phyloP scores from a whole-genome alignment of 73 alveolate genomes.

The Durusdinium trenchii region DNA sequence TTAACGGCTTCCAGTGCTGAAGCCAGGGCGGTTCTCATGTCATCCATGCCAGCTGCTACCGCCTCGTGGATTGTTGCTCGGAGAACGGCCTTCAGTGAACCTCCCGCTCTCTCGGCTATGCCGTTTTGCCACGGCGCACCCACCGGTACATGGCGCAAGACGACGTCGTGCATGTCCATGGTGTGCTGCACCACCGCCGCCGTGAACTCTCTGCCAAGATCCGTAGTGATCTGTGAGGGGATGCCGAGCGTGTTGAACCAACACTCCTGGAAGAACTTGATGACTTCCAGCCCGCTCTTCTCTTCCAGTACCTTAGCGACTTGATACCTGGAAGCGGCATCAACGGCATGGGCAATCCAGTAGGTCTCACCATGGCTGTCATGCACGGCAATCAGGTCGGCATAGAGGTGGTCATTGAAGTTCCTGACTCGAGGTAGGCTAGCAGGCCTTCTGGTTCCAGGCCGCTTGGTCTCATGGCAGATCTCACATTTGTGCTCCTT shows the following conservation, averaged over 20 bases:
- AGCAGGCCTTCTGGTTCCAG: no score
- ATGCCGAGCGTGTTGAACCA: neutral
- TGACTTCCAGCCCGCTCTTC: neutral
- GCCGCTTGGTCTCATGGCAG: no score
- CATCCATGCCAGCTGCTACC: neutral
- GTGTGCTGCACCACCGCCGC: neutral
- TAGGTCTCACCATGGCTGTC: no score
- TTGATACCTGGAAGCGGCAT: neutral
- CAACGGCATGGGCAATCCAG: neutral
- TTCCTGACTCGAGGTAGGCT: no score
- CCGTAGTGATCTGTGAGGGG: neutral
- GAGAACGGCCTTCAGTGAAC: neutral
- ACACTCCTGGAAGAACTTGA: neutral
- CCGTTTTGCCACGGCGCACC: constrained; percentile 31
- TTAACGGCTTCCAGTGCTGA: neutral
- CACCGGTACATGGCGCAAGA: neutral
- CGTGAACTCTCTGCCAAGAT: neutral
- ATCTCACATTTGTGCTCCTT: no score
- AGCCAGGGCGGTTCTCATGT: neutral
- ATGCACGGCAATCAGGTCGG: no score
- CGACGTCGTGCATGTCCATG: constrained; percentile 5
- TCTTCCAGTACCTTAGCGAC: neutral
- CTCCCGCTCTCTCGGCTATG: neutral
- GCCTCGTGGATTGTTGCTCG: neutral
- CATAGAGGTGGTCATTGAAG: no score